These are phyloP conservation scores for Torulaspora indica DNA, from an alignment of 805 yeast genomes.

Conservation along the genomic window DNA sequence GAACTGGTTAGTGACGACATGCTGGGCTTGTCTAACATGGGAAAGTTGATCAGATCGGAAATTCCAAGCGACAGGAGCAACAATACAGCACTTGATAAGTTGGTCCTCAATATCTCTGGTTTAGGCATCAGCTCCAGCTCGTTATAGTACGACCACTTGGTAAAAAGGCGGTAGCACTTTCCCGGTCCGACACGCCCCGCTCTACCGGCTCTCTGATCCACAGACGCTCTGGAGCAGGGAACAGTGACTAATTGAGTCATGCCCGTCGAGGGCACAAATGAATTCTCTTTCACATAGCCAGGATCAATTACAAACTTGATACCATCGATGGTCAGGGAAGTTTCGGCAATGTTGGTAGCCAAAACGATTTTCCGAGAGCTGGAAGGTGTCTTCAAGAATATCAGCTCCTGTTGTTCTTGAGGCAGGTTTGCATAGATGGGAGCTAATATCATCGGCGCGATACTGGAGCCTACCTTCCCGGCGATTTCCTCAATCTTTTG, in stretches of 20 bases:
- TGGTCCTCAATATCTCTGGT: conserved; percentile 89
- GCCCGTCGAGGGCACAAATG: conserved; percentile 80
- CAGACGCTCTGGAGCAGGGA: conserved; percentile 92
- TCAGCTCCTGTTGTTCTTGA: conserved; percentile 69
- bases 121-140: conserved; percentile 77
- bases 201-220: conserved; percentile 95
- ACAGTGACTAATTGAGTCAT: conserved; percentile 82
- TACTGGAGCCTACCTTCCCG: conserved; percentile 53
- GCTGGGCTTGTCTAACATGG: conserved; percentile 88
- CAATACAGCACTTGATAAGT: conserved; percentile 70
- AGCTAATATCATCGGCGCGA: conserved; percentile 62
- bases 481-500: conserved; percentile 66
- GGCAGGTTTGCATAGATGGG: conserved; percentile 93
- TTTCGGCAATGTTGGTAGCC: conserved; percentile 96
- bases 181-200: conserved; percentile 99
- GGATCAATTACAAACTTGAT: conserved; percentile 91
- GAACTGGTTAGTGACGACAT: conserved; percentile 67
- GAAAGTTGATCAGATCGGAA: conserved; percentile 73
- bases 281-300: conserved; percentile 89
- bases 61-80: conserved; percentile 79
- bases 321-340: conserved; percentile 95
- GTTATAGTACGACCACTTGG: conserved; percentile 61
- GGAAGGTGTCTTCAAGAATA: conserved; percentile 83
- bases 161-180: conserved; percentile 82
- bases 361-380: conserved; percentile 78